Evolutionary conservation across 2,329 filamentous ascomycete species (phyloP).

Genomic region (Monosporascus sp.): DNA sequence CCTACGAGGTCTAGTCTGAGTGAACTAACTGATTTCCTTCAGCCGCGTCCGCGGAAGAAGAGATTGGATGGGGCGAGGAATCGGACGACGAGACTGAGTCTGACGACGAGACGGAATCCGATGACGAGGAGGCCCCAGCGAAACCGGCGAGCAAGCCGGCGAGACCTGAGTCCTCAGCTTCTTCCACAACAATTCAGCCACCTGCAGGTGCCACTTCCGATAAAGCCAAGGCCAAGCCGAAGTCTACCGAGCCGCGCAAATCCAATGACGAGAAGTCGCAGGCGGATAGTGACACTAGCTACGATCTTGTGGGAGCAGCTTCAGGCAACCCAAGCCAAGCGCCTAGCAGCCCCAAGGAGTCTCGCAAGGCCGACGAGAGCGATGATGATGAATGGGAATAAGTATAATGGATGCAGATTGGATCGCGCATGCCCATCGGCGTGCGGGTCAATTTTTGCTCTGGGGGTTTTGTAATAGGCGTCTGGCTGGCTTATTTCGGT

Average conservation of each 20-base stretch:
- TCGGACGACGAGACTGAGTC: conserved; percentile 63
- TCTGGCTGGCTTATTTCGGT: conserved; percentile 12
- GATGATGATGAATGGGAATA: conserved; percentile 46
- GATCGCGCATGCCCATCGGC: conserved; percentile 2
- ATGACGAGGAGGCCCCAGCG: conserved; percentile 30
- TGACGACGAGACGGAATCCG: conserved; percentile 41
- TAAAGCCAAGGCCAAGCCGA: conserved; percentile 36
- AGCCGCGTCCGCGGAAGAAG: conserved; percentile 68
- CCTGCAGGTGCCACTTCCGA: conserved; percentile 30
- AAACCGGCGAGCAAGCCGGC: conserved; percentile 35
- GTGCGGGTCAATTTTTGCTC: conserved; percentile 4
- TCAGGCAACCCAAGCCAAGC: conserved; percentile 76
- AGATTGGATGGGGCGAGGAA: conserved; percentile 62
- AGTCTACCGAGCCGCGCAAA: conserved; percentile 61
- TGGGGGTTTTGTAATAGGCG: conserved; percentile 10
- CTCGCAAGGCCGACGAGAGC: conserved; percentile 54
- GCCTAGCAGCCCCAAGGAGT: conserved; percentile 60
- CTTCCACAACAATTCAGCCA: conserved; percentile 58
- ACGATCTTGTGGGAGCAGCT: conserved; percentile 80
- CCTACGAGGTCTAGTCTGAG: conserved; percentile 6
- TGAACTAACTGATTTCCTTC: conserved; percentile 26
- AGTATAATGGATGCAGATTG: conserved; percentile 1
- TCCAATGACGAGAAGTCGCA: conserved; percentile 89
- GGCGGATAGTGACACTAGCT: conserved; percentile 90
- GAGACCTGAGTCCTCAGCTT: conserved; percentile 43